Conservation (phyloP, 805 yeast genomes). For the Priceomyces medius region DNA sequence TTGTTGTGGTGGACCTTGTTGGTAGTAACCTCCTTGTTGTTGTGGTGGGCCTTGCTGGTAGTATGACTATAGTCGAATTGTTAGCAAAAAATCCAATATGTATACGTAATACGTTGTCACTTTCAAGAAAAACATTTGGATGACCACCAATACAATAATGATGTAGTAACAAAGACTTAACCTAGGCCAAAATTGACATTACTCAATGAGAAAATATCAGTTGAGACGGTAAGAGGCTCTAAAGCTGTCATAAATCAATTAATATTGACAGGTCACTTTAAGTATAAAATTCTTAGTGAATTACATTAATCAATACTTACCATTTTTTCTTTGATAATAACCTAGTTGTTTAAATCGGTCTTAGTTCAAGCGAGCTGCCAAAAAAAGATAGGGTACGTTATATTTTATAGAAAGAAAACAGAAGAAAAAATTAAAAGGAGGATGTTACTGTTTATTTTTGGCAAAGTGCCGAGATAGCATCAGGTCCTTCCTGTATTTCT, state of each 20-base stretch:
- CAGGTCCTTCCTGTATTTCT: not conserved
- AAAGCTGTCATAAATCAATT: too few relatives aligned
- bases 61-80: too few relatives aligned
- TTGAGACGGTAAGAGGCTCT: too few relatives aligned
- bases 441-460: not conserved
- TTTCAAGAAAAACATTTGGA: too few relatives aligned
- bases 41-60: constrained; percentile 25
- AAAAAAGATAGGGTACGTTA: not conserved
- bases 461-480: not conserved
- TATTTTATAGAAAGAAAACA: not conserved
- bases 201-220: too few relatives aligned
- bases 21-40: constrained; percentile 22
- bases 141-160: too few relatives aligned
- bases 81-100: too few relatives aligned
- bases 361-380: not conserved
- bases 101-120: too few relatives aligned
- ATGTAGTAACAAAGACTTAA: too few relatives aligned
- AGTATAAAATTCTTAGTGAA: too few relatives aligned
- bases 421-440: not conserved
- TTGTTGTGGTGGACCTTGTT: constrained; percentile 17
- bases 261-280: too few relatives aligned
- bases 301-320: not conserved
- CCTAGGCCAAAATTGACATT: too few relatives aligned
- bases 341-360: not conserved
- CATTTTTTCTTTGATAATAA: not conserved